Conservation (phyloP, 1,139 yeast genomes). For the Geotrichum carabidarum region DNA sequence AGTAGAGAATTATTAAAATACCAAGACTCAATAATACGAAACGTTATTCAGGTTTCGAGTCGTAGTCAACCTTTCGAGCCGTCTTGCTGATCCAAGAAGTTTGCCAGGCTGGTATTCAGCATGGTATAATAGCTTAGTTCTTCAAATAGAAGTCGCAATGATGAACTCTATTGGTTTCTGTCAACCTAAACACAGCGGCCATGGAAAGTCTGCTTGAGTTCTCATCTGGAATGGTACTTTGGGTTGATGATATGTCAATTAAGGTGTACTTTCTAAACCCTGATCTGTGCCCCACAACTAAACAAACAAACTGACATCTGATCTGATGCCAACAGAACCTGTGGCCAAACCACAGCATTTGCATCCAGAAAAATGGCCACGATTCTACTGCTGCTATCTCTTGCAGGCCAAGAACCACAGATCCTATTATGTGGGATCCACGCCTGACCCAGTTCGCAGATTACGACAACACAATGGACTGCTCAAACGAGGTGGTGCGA, state of each 20-base stretch:
- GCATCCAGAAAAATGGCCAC: constrained; percentile 9
- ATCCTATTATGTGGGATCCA: constrained; percentile 69
- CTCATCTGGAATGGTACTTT: background rate
- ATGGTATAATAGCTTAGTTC: too few species aligned
- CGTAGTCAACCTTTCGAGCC: too few species aligned
- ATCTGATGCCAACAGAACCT: background rate
- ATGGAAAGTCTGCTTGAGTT: background rate
- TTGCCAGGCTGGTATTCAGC: too few species aligned
- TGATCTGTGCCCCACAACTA: background rate
- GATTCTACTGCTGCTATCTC: constrained; percentile 62
- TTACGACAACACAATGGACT: constrained; percentile 76
- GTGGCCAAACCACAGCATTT: constrained; percentile 7
- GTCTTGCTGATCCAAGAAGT: too few species aligned
- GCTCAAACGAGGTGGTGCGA: constrained; percentile 60
- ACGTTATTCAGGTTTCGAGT: too few species aligned
- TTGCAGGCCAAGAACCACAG: constrained; percentile 53
- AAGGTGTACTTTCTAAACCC: too few species aligned
- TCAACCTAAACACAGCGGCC: too few species aligned
- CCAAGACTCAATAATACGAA: too few species aligned
- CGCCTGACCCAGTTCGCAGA: constrained; percentile 65
- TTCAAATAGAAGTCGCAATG: too few species aligned
- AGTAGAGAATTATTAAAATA: too few species aligned
- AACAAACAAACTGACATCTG: background rate
- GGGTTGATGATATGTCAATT: background rate
- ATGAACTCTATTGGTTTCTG: too few species aligned